Base-by-base conservation (phyloP, 768 basidiomycete species). In the Pleurotus tuoliensis region DNA sequence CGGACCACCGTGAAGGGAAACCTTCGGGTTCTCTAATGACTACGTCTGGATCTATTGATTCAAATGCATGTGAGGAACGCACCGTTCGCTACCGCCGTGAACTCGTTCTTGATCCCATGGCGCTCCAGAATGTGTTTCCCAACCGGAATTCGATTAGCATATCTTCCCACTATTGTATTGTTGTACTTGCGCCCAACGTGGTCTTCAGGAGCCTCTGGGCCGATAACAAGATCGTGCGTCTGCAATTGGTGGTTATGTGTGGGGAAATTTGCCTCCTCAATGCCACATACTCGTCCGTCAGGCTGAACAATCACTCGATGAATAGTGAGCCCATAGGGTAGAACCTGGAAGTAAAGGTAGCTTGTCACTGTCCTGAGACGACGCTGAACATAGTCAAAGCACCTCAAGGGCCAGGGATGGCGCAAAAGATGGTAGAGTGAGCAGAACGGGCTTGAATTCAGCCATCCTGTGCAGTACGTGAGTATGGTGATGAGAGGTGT, bases 191-290 rank as follows among this genome's bases (percentile, higher is more conserved):
- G 79, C 9, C 66, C 69, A 30, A 73, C 66, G 66, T 90, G 87
- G 58, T 76, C 82, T 59, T 76, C 63, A 49, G 87, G 82, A 44
- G 73, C 69, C 71, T 88, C 84, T 39, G 89, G 88, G 15, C 88
- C 89, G 61, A 89, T 77, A 43, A 91, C 81, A 57, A 91, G 79
- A 67, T 90, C 89, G 69, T 90, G 86, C 5, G 84, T 87, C 87
- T 88, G 61, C 5, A 13, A 15, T 37, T 7, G 54, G 55, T 39
- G 59, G 53, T 56, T 53, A 30, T 20, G 13, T 34, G 16, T 53
- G 58, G 41, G 30, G n/a, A n/a, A 47, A 47, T 16, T 30, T 44
- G n/a, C 6, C 25, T 18, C 13, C 18, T 4, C 20, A 40, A 20
- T 15, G 22, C 48, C 30, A 62, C 75, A 59, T 65, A 85, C 87